phyloP scores from a whole-genome alignment of 2,329 filamentous ascomycete genomes.

The Diaporthe helianthi region DNA sequence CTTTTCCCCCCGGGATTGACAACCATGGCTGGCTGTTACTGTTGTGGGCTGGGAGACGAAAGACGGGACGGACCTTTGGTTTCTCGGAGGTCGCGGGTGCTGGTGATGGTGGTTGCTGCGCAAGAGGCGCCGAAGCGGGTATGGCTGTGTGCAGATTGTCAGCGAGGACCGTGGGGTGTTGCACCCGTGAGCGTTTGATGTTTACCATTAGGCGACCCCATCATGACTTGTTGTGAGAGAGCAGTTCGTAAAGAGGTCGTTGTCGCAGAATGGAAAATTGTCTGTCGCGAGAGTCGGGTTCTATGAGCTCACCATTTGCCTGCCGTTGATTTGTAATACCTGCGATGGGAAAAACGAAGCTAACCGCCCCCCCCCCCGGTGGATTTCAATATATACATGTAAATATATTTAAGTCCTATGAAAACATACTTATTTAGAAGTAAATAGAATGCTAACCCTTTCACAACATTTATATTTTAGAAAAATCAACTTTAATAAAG shows the following conservation, averaged over 20 bases:
- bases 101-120: conserved; percentile 1
- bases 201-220: conserved; percentile 32
- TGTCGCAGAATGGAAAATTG: conserved; percentile 9
- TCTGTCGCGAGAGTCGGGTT: conserved; percentile 5
- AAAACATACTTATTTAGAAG: too few relatives aligned
- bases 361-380: too few relatives aligned
- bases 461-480: too few relatives aligned
- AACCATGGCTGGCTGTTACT: too few relatives aligned
- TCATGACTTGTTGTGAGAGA: conserved; percentile 2
- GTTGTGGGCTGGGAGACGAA: background rate
- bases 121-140: conserved; percentile 16
- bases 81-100: conserved; percentile 23
- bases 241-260: background rate
- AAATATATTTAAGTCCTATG: too few relatives aligned
- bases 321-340: conserved; percentile 35
- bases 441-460: too few relatives aligned
- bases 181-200: background rate
- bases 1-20: too few relatives aligned
- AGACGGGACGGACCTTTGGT: conserved; percentile 28
- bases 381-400: too few relatives aligned
- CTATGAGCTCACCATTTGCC: conserved; percentile 34
- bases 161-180: background rate
- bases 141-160: conserved; percentile 20
- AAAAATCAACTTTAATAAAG: too few relatives aligned
- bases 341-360: too few relatives aligned